Evolutionary conservation across 306 rosid species (phyloP), one percentile per base, ranked within the genome.

Genomic region (Acacia confusa): DNA sequence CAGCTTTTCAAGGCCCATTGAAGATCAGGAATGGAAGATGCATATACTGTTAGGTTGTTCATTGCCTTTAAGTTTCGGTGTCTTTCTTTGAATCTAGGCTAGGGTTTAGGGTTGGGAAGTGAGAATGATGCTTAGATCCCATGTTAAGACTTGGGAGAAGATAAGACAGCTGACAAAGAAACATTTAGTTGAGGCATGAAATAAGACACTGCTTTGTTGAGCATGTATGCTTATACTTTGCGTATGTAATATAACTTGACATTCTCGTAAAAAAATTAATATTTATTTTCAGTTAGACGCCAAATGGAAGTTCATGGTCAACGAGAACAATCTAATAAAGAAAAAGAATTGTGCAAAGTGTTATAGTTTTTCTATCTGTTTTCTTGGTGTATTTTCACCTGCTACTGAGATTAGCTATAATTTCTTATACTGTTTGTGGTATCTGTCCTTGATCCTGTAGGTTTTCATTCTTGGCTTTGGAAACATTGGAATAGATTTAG

Each of bases 391-490:
- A 55, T 34, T 78, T 83, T 40, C 57, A 24, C 79, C 50, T 58
- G 44, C 9, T 52, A 38, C 40, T 67, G 64, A 57, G 57, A 53
- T 81, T 63, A 65, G 70, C 75, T 20, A 57, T 81, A 3, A 53
- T 72, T 50, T 57, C 40, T 28, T 70, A 53, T 24, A 17, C 24
- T 28, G 22, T 15, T 68, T 60, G 38, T 72, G 47, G 74, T 68
- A 72, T 20, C 27, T 81, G 20, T 55, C 79, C 74, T 74, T 65
- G 61, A 34, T 75, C 28, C 63, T 82, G 75, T 81, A 95, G 98
- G 83, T 92, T 81, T 91, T 92, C 61, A 92, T 95, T 86, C 53
- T 95, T 85, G 98, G 98, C 70, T 91, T 78, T 58, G 98, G 98
- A 70, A 95, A 92, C 78, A 95, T 95, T 79, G 98, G 98, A 79